These are phyloP conservation scores for Amauroascus niger DNA, from an alignment of 2,329 filamentous ascomycete genomes.

Conservation along the genomic window DNA sequence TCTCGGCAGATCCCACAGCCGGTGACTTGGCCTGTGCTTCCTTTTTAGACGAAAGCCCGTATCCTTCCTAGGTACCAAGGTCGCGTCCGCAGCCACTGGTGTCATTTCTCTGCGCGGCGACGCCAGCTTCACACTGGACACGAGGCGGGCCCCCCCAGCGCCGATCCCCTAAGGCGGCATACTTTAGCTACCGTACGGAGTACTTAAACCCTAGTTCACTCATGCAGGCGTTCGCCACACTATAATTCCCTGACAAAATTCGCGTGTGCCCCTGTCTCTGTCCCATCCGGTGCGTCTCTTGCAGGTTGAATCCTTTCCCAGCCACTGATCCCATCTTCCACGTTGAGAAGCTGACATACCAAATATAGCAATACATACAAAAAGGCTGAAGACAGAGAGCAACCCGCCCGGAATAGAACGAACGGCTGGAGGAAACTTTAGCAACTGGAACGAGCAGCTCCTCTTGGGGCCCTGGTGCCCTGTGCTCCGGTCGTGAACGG, in stretches of 20 bases:
- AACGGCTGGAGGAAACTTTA: neutral
- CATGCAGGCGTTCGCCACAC: slow-evolving; percentile 2
- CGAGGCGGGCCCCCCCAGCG: slow-evolving; percentile 2
- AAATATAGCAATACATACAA: slow-evolving; percentile 6
- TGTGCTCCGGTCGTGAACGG: neutral
- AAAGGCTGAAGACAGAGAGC: too few relatives aligned
- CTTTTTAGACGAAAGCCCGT: neutral
- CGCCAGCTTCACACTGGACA: neutral
- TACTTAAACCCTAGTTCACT: neutral
- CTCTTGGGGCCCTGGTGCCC: neutral
- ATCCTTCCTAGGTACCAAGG: neutral
- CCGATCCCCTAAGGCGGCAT: neutral
- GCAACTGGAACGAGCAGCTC: neutral
- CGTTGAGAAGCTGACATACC: neutral
- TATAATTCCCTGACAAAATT: neutral
- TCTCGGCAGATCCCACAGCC: slow-evolving; percentile 5
- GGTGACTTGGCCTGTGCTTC: slow-evolving; percentile 8
- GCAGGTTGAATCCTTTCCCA: neutral
- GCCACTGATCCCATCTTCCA: neutral
- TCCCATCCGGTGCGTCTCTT: neutral
- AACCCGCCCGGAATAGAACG: neutral
- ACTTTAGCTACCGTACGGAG: slow-evolving; percentile 10
- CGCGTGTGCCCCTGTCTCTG: neutral
- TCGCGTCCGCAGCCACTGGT: neutral
- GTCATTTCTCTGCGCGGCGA: neutral